phyloP scores from a whole-genome alignment of 305 asterid species.

The Fraxinus velutina region DNA sequence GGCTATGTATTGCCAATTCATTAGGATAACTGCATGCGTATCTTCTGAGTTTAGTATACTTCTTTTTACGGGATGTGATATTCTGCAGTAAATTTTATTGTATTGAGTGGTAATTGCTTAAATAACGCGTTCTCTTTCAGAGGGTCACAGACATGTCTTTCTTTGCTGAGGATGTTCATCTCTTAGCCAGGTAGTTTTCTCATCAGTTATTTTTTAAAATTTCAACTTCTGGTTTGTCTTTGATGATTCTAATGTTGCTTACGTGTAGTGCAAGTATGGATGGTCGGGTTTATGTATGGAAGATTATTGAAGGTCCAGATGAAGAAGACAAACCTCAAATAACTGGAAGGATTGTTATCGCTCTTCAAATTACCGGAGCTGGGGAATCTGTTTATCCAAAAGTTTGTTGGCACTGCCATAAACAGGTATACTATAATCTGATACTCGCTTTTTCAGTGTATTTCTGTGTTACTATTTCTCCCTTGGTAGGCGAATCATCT shows the following conservation, averaged over 20 bases:
- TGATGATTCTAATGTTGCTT: constrained; percentile 30
- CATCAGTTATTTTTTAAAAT: constrained; percentile 14
- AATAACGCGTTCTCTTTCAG: constrained; percentile 41
- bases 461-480: constrained; percentile 6
- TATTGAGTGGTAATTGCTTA: neutral
- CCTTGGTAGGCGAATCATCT: neutral
- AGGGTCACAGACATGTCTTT: constrained; percentile 97
- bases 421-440: constrained; percentile 54
- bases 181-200: constrained; percentile 69
- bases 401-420: constrained; percentile 96
- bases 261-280: constrained; percentile 76
- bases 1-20: neutral
- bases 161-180: constrained; percentile 94
- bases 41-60: neutral
- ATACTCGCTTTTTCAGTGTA: neutral
- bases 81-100: neutral
- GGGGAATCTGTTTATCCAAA: constrained; percentile 81
- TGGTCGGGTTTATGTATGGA: constrained; percentile 90
- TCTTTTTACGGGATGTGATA: neutral
- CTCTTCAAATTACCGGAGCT: constrained; percentile 74
- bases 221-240: constrained; percentile 15
- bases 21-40: neutral
- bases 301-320: constrained; percentile 81
- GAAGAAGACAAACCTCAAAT: constrained; percentile 88
- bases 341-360: constrained; percentile 60